Evolutionary conservation across 306 rosid species (phyloP), one percentile per base, ranked within the genome.

Genomic region (Nissolia schottii): DNA sequence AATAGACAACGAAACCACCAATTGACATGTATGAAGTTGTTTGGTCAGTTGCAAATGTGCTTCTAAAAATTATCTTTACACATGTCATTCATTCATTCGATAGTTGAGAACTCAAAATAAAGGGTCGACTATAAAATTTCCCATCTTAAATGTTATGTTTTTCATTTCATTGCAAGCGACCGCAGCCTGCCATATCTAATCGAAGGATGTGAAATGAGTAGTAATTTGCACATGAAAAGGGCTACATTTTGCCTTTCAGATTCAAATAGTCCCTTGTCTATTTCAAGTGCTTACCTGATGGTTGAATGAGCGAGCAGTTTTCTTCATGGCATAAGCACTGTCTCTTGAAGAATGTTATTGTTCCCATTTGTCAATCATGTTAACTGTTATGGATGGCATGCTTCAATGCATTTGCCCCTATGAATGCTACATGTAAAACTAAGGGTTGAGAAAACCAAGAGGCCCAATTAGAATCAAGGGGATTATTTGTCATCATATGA

Each of bases 371-470:
- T 24, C 49, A 72, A 27, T 59, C 59, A 28, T 28, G 32, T 59
- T 31, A 57, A 58, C 28, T 6, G 11, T 43, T 41, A 57, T 24
- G 76, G 67, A 71, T 24, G 7, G 25, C 64, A 48, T 53, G 55
- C 55, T 54, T 71, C 82, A 63, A 50, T 54, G 58, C 40, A 6
- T 22, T 62, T 77, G 50, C 54, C 77, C 77, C 76, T 19, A 10
- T 27, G 27, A 50, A 53, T 70, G 53, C 51, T 38, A 19, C 71
- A 60, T 29, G 4, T 9, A 27, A 10, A 56, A 25, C 31, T 29
- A 13, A 1, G 65, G 64, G 56, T 75, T 53, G 73, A 64, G 51
- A 76, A 58, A 66, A 60, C 15, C 6, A 41, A 64, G 73, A 74
- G 48, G 48, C 55, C 83, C 70, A 79, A 49, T 35, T 50, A 61